Conservation (phyloP, 371 early-diverging fungal species). For the Fennellomyces sp. region DNA sequence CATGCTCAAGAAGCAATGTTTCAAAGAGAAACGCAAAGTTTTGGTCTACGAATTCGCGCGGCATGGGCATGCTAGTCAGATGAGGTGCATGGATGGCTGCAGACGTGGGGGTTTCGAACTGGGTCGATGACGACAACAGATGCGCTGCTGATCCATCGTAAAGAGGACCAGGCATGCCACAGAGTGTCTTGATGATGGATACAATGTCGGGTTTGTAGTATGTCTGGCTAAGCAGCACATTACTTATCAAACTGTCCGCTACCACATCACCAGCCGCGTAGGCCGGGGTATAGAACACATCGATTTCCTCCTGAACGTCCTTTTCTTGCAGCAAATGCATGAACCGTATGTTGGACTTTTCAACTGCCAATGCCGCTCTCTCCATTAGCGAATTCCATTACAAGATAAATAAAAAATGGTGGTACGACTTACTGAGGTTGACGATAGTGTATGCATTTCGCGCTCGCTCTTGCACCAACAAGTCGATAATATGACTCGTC, state of each 20-base stretch:
- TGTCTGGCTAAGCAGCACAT: slow-evolving; percentile 50
- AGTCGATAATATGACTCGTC: slow-evolving; percentile 42
- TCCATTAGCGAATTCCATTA: background rate
- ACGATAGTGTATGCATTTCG: slow-evolving; percentile 34
- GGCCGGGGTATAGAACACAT: slow-evolving; percentile 43
- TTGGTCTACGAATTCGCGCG: slow-evolving; percentile 37
- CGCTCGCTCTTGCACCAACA: slow-evolving; percentile 25
- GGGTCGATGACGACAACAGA: slow-evolving; percentile 22
- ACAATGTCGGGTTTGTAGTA: slow-evolving; percentile 57
- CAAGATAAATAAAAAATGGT: background rate
- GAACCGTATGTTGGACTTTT: slow-evolving; percentile 53
- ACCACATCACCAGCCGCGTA: slow-evolving; percentile 59
- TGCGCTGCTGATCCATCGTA: slow-evolving; percentile 21
- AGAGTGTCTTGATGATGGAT: slow-evolving; percentile 54
- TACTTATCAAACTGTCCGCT: slow-evolving; percentile 44
- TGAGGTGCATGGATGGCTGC: slow-evolving; percentile 21
- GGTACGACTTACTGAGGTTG: slow-evolving; percentile 23
- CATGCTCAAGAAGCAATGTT: slow-evolving; percentile 35
- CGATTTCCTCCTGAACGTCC: slow-evolving; percentile 37
- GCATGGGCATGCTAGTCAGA: slow-evolving; percentile 41
- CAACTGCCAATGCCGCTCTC: slow-evolving; percentile 14
- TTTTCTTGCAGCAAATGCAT: slow-evolving; percentile 45
- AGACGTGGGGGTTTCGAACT: slow-evolving; percentile 24
- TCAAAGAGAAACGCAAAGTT: slow-evolving; percentile 47
- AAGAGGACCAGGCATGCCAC: slow-evolving; percentile 49